Evolutionary conservation across 257 asterid species (phyloP), one percentile per base, ranked within the genome.

Genomic region (Capsicum chinense): DNA sequence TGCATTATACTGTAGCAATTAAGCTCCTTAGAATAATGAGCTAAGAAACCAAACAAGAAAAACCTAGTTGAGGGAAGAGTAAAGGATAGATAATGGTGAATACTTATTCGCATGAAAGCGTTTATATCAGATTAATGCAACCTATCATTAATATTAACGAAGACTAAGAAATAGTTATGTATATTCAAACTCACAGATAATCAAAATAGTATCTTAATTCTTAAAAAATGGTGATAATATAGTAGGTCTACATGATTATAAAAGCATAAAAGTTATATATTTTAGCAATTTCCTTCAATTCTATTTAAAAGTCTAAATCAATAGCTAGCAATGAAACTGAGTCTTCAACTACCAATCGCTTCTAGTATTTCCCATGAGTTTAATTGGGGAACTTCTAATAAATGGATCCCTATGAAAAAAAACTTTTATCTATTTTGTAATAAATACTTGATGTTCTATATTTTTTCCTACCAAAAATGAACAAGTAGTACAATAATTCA

Each of bases 241-340:
- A 39, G 71, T 64, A 64, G 9, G 71, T 12, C 4, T 64, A 64
- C 16, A 33, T 26, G 71, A 64, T 64, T 64, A 64, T 11, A 12
- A 50, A 48, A 21, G 7, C n/a, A 73, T 19, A 17, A n/a, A 33
- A 48, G 15, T 3, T 19, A 10, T 48, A 12, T 47, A 73, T 73
- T 19, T n/a, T 48, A 74, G 60, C 57, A 3, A 48, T 63, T 48
- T 21, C 60, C 80, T 48, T 74, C 60, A 26, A 48, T 73, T 26
- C 2, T 48, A 21, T 26, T 26, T 63, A 63, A 10, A 63, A 19
- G 80, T 74, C 80, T 50, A 74, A 19, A 74, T 74, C 81, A 76
- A 26, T 56, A 26, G 81, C 26, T 76, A 52, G 4, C 47, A 52
- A 76, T 26, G 81, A 52, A 76, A 35, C 81, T 26, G 81, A 74